Evolutionary conservation across 1,139 yeast species (phyloP), one percentile per base, ranked within the genome.

Genomic region (Debaryomyces fabryi): DNA sequence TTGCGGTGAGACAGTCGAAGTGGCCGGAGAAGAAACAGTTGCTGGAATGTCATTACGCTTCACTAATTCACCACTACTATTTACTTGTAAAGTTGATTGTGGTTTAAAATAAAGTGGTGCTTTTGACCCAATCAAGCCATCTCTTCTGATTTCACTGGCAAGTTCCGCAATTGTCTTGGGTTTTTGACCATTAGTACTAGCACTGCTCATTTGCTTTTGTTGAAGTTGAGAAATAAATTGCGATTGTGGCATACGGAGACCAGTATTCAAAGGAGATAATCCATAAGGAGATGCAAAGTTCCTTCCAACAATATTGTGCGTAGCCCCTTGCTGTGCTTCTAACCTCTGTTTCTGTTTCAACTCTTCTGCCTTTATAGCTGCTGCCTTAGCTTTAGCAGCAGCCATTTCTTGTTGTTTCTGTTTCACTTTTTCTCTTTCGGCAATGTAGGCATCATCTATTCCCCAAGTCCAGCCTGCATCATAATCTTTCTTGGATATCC

Each of bases 401-500:
- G 82, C 82, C 47, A 77, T 72, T 56, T 83, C 88, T 45, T 81
- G 81, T 60, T 84, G 90, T 57, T 84, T 83, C 64, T 84, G 83
- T 65, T 88, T 81, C 41, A 81, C 83, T 50, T 79, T 82, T 60
- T 91, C 97, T 63, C 89, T 81, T 59, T 91, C 97, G 33, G 84
- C 83, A 47, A 88, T 82, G 55, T 85, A 89, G 49, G 83, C 84
- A 52, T 90, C 96, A 65, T 95, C 97, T 44, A 93, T 74, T 4
- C 92, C 91, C 95, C 96, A 93, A 34, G 88, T 72, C 93, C 96
- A 91, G 8, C 37, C 46, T n/a, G 44, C 18, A 50, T 96, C 97
- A 27, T 62, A 48, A 12, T 58, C 64, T 55, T 86, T 89, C 58
- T 89, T 68, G 30, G 85, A 77, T 8, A 87, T 83, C 57, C 87